Evolutionary conservation across 345 rosid species (phyloP).

Genomic region (Clausena lansium): DNA sequence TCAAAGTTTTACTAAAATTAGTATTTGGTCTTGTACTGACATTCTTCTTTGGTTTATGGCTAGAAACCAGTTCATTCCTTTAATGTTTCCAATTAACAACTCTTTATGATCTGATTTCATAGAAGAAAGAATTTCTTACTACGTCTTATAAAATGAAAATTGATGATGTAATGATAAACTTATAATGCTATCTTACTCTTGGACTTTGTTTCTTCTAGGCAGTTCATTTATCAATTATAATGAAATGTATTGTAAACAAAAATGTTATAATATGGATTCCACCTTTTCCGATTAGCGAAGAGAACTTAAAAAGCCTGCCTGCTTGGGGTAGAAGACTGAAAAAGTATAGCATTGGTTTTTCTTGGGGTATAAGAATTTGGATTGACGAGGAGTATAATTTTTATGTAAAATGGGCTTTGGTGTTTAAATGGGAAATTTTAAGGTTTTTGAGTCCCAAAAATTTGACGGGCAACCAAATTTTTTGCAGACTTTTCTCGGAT

Average conservation of each 20-base stretch:
- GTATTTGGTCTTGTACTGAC: neutral
- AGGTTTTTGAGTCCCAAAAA: neutral
- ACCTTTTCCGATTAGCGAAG: neutral
- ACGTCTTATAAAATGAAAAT: neutral
- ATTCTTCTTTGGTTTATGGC: neutral
- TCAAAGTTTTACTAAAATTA: neutral
- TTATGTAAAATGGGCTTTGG: neutral
- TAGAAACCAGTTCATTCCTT: neutral
- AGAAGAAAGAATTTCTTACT: neutral
- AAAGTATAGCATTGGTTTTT: neutral
- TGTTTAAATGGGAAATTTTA: neutral
- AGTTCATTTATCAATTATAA: neutral
- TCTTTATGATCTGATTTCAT: neutral
- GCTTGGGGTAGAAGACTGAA: neutral
- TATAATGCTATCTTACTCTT: too few species aligned
- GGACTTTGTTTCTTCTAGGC: neutral
- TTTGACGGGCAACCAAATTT: neutral
- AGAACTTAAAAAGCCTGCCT: neutral
- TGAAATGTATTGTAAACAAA: neutral
- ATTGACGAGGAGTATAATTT: neutral
- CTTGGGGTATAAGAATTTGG: neutral
- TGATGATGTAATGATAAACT: neutral
- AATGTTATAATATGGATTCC: neutral
- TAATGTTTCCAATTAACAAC: neutral
- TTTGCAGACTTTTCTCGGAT: conserved; percentile 70